Conservation (phyloP, 768 basidiomycete species). For the Leccinum boreale region DNA sequence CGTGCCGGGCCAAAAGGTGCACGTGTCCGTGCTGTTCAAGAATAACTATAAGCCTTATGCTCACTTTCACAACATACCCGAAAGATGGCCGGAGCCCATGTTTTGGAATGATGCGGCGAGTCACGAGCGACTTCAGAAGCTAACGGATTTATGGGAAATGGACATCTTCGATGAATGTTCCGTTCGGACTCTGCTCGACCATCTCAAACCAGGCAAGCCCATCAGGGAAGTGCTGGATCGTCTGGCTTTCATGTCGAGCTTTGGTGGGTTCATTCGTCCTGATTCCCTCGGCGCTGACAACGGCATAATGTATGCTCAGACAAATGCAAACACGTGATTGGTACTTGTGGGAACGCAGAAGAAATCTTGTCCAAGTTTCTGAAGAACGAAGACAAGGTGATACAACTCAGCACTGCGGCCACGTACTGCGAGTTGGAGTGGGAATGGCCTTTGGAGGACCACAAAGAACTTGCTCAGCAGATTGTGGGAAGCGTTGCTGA, state of each 20-base stretch:
- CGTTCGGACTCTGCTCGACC: conserved; percentile 14
- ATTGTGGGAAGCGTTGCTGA: conserved; percentile 8
- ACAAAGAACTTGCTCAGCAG: background rate
- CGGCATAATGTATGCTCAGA: conserved; percentile 5
- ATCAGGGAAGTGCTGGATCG: conserved; percentile 25
- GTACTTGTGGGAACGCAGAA: background rate
- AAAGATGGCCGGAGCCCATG: conserved; percentile 27
- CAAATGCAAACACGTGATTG: conserved; percentile 10
- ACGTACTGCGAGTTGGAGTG: conserved; percentile 25
- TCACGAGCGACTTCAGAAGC: conserved; percentile 14
- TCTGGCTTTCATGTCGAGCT: conserved; percentile 28
- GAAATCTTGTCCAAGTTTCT: conserved; percentile 15
- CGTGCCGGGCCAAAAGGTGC: conserved; percentile 28
- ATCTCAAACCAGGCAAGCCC: conserved; percentile 14
- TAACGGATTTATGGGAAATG: conserved; percentile 26
- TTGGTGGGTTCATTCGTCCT: conserved; percentile 15
- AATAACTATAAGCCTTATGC: conserved; percentile 27
- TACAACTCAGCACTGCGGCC: conserved; percentile 25
- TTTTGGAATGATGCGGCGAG: conserved; percentile 28
- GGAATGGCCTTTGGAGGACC: conserved; percentile 14
- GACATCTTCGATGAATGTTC: conserved; percentile 27
- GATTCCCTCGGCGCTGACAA: background rate
- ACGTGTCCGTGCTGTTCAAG: conserved; percentile 30
- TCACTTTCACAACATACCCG: conserved; percentile 18
- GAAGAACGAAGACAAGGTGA: conserved; percentile 8